phyloP scores from a whole-genome alignment of 2,329 filamentous ascomycete genomes.

The Botryotinia convoluta region DNA sequence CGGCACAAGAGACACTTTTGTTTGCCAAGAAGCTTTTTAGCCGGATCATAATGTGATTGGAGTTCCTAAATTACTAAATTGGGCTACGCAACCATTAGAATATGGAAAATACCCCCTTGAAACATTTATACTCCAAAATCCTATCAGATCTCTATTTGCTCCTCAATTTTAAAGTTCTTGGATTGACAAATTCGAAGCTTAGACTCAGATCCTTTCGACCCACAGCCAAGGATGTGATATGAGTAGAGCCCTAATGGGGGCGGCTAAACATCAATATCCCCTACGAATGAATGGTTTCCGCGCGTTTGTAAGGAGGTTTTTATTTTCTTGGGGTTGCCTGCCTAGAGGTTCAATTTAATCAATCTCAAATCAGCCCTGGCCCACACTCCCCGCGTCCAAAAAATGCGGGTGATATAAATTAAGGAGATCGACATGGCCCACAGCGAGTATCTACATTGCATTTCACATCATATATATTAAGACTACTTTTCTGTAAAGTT shows the following conservation, averaged over 20 bases:
- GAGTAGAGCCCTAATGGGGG: neutral
- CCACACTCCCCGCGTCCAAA: neutral
- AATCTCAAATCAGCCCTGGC: slow-evolving; percentile 5
- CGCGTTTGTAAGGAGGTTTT: neutral
- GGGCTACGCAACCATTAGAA: neutral
- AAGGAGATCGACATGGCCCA: neutral
- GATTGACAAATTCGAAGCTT: neutral
- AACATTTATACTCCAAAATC: neutral
- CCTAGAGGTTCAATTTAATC: neutral
- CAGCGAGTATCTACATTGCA: neutral
- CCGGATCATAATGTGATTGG: neutral
- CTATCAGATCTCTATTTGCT: neutral
- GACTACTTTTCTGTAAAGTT: neutral
- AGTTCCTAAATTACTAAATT: neutral
- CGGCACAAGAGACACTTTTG: neutral
- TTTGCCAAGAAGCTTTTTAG: neutral
- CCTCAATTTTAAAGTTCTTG: neutral
- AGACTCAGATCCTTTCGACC: neutral
- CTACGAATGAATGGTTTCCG: neutral
- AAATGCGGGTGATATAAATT: neutral
- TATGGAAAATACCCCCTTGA: neutral
- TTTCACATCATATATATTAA: neutral
- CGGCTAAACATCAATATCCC: neutral
- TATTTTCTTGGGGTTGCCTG: neutral
- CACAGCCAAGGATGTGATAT: neutral